These are phyloP conservation scores for Thoreauomyces humboldtii DNA, from an alignment of 192 early-diverging fungal genomes.

Conservation along the genomic window DNA sequence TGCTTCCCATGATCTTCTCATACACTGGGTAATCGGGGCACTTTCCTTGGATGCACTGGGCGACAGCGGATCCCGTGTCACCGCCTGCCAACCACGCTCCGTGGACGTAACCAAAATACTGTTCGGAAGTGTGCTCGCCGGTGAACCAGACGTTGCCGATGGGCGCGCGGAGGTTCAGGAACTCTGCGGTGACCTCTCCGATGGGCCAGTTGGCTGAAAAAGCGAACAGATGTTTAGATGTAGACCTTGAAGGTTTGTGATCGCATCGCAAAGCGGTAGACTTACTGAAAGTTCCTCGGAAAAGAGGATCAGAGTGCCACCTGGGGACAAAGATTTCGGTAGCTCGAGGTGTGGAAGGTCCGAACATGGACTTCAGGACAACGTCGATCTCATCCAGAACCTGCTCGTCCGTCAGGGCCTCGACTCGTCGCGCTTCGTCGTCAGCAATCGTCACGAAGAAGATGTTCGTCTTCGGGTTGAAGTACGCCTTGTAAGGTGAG, in stretches of 20 bases:
- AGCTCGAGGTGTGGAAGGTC: neutral
- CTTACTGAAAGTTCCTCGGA: neutral
- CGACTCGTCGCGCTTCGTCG: neutral
- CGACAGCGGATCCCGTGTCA: neutral
- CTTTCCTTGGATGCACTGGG: neutral
- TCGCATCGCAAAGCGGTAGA: too few species aligned
- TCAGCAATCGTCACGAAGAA: neutral
- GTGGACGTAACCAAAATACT: conserved; percentile 1
- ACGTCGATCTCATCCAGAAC: neutral
- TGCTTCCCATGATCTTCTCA: too few species aligned
- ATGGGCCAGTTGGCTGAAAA: neutral
- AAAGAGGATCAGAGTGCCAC: conserved; percentile 1
- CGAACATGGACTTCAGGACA: neutral
- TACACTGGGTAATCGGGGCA: too few species aligned
- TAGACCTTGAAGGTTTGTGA: too few species aligned
- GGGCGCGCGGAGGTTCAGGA: neutral
- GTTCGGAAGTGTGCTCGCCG: neutral
- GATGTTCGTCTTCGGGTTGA: neutral
- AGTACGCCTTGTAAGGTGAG: neutral
- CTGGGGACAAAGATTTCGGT: neutral
- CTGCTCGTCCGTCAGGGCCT: neutral
- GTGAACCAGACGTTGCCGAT: neutral
- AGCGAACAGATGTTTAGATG: too few species aligned
- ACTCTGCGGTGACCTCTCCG: neutral
- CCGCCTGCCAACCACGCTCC: neutral